phyloP scores from a whole-genome alignment of 1,139 yeast species.

The Meyerozyma elateridarum region DNA sequence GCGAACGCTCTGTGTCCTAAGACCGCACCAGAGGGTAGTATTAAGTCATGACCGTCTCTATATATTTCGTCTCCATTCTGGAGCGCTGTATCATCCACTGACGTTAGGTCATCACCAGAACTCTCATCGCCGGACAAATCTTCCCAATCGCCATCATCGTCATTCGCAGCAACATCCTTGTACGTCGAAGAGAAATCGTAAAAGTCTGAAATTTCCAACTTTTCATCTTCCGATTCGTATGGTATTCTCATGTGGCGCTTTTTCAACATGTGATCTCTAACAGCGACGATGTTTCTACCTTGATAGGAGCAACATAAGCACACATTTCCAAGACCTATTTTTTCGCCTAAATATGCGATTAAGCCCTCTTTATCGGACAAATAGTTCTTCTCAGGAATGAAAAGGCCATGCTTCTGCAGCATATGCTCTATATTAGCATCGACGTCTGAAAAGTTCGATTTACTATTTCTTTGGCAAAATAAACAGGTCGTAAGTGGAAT shows the following conservation, averaged over 20 bases:
- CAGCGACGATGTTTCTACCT: slow-evolving; percentile 79
- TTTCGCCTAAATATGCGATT: slow-evolving; percentile 70
- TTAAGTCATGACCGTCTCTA: slow-evolving; percentile 68
- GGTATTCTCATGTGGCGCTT: slow-evolving; percentile 90
- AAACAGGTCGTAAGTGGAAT: slow-evolving; percentile 74
- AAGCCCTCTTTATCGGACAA: slow-evolving; percentile 69
- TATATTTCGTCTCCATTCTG: slow-evolving; percentile 37
- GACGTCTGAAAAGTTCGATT: slow-evolving; percentile 25
- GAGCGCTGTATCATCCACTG: slow-evolving; percentile 15
- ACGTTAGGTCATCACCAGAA: too few species aligned
- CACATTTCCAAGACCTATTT: slow-evolving; percentile 78
- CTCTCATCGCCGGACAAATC: too few species aligned
- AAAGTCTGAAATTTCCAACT: slow-evolving; percentile 72
- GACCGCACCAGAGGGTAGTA: slow-evolving; percentile 80
- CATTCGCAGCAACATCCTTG: slow-evolving; percentile 11
- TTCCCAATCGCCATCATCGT: slow-evolving; percentile 19
- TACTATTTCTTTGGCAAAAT: slow-evolving; percentile 46
- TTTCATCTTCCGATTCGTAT: slow-evolving; percentile 78
- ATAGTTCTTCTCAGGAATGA: slow-evolving; percentile 76
- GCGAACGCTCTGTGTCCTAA: slow-evolving; percentile 88
- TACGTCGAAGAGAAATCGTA: slow-evolving; percentile 80
- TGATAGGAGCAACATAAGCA: slow-evolving; percentile 82
- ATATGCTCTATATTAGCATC: slow-evolving; percentile 74
- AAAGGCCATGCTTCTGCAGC: slow-evolving; percentile 75
- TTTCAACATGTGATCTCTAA: slow-evolving; percentile 81